Evolutionary conservation across 352 stramenopile genomes (phyloP).

Genomic region (Pythium plurisporium): DNA sequence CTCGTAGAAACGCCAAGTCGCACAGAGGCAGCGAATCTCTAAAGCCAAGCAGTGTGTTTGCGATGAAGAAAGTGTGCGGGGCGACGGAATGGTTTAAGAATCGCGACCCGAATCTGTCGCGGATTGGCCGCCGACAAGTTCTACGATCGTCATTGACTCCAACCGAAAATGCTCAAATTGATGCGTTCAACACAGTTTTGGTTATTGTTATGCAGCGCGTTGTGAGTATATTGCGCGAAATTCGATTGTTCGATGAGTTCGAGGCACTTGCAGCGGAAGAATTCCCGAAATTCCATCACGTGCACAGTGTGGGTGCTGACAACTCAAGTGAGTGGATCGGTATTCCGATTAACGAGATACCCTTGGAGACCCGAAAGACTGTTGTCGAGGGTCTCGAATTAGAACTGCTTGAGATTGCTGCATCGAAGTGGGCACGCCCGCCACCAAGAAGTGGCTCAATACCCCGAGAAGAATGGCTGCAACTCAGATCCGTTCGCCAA

Average conservation of each 20-base stretch:
- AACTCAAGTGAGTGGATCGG: conserved; percentile 48
- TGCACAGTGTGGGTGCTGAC: conserved; percentile 48
- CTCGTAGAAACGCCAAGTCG: conserved; percentile 9
- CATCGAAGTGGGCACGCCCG: conserved; percentile 14
- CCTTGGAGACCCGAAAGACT: conserved; percentile 42
- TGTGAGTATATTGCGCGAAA: conserved; percentile 46
- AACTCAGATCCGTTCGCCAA: conserved; percentile 35
- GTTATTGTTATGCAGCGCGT: conserved; percentile 51
- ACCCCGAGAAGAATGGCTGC: conserved; percentile 48
- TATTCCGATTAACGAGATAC: conserved; percentile 49
- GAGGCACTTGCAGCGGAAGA: conserved; percentile 42
- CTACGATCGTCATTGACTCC: conserved; percentile 50
- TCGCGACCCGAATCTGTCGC: conserved; percentile 22
- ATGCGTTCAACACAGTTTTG: conserved; percentile 50
- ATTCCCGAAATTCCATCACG: conserved; percentile 43
- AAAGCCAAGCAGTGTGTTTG: too few species aligned
- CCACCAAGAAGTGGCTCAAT: conserved; percentile 11
- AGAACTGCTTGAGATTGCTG: conserved; percentile 52
- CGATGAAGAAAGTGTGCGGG: conserved; percentile 14
- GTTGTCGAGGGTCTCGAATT: conserved; percentile 62
- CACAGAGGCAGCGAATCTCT: too few species aligned
- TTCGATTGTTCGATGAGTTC: conserved; percentile 57
- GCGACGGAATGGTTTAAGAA: conserved; percentile 11
- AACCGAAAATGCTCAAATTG: conserved; percentile 56
- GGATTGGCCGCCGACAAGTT: conserved; percentile 40